Conservation (phyloP, 352 stramenopile genomes). For the Phytophthora fragariaefolia region DNA sequence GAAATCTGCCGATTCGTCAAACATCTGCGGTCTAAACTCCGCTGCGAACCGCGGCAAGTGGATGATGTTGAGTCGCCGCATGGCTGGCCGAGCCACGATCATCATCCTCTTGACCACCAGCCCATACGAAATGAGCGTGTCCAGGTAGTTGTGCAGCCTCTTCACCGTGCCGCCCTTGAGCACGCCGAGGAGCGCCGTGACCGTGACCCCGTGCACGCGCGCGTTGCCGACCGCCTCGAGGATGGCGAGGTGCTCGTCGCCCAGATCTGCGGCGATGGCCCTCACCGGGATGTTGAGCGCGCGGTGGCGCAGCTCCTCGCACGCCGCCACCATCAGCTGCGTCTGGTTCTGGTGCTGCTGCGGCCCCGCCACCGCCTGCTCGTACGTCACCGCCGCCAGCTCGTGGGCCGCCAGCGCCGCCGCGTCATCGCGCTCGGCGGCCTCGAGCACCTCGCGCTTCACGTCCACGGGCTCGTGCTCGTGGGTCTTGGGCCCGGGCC, state of each 20-base stretch:
- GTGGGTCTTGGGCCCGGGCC: slow-evolving; percentile 25
- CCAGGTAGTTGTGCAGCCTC: slow-evolving; percentile 75
- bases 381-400: slow-evolving; percentile 31
- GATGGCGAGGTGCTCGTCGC: slow-evolving; percentile 66
- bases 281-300: slow-evolving; percentile 72
- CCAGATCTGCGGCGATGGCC: slow-evolving; percentile 70
- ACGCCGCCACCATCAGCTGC: slow-evolving; percentile 57
- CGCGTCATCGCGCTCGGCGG: not conserved
- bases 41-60: slow-evolving; percentile 75
- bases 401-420: slow-evolving; percentile 15
- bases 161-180: slow-evolving; percentile 60
- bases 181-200: slow-evolving; percentile 51
- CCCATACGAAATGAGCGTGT: slow-evolving; percentile 80
- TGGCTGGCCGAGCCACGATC: slow-evolving; percentile 65
- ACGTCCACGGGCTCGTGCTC: slow-evolving; percentile 14
- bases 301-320: slow-evolving; percentile 66
- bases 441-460: slow-evolving; percentile 32
- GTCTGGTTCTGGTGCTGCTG: slow-evolving; percentile 6
- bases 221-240: slow-evolving; percentile 66
- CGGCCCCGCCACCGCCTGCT: slow-evolving; percentile 16
- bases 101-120: slow-evolving; percentile 87
- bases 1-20: slow-evolving; percentile 73
- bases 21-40: slow-evolving; percentile 70
- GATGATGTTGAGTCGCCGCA: slow-evolving; percentile 81
- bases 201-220: slow-evolving; percentile 59